Conservation (phyloP, 2,329 filamentous ascomycete genomes). For the Colletotrichum nymphaeae region DNA sequence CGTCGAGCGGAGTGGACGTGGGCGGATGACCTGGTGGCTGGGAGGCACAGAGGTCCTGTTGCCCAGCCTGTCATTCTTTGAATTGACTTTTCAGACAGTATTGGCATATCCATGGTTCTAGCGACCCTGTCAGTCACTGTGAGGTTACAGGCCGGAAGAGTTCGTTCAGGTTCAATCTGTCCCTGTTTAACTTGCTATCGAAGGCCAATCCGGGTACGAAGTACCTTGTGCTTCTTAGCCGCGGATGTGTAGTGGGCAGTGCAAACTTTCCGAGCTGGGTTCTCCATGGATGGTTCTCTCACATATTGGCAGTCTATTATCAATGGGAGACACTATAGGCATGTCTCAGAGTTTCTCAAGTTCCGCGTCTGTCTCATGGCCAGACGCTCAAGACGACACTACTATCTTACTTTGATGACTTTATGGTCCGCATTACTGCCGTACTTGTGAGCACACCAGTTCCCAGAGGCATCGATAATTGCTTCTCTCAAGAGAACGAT, state of each 20-base stretch:
- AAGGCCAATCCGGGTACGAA: background rate
- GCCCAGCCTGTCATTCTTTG: background rate
- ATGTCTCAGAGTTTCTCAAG: background rate
- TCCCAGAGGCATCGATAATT: background rate
- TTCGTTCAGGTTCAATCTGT: background rate
- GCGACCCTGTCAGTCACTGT: background rate
- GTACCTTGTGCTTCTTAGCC: background rate
- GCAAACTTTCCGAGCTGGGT: background rate
- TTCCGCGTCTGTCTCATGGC: conserved; percentile 1
- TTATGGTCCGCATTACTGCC: background rate
- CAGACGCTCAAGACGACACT: background rate
- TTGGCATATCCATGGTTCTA: background rate
- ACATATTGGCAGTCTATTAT: background rate
- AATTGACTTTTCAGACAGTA: conserved; percentile 21
- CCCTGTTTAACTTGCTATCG: background rate
- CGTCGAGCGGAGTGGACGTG: background rate
- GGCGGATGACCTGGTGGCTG: background rate
- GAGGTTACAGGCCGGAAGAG: background rate
- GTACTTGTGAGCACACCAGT: background rate
- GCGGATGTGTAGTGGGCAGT: background rate
- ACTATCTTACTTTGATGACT: background rate
- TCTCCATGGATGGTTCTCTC: background rate
- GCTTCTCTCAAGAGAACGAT: background rate
- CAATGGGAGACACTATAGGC: background rate
- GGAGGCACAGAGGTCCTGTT: background rate